A percentile compares a stretch with the other conserved stretches of the same genome.
Evolutionary conservation across 176 grass and related monocot genomes (phyloP).

Genomic region (Zea luxurians): DNA sequence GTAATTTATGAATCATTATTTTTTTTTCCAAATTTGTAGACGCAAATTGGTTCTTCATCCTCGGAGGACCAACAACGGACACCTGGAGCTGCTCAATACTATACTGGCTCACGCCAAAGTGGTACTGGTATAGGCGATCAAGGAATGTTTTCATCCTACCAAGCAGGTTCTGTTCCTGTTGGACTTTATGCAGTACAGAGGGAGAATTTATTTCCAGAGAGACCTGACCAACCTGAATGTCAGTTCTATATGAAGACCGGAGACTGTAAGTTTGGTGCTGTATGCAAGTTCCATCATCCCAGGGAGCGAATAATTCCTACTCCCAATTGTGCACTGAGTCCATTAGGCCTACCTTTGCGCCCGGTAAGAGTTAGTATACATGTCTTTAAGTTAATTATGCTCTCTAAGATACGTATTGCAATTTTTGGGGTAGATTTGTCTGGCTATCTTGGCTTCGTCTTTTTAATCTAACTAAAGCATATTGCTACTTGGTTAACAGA

Average conservation of each 20-base stretch:
- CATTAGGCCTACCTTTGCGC: conserved; percentile 73
- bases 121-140: conserved; percentile 58
- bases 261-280: conserved; percentile 90
- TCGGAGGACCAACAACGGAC: conserved; percentile 63
- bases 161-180: conserved; percentile 59
- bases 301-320: conserved; percentile 66
- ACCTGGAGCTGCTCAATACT: conserved; percentile 52
- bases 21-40: conserved; percentile 36
- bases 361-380: conserved; percentile 49
- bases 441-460: background rate
- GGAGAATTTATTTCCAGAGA: conserved; percentile 87
- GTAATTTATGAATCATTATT: background rate
- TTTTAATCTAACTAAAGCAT: background rate
- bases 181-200: conserved; percentile 72
- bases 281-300: conserved; percentile 95
- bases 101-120: conserved; percentile 51
- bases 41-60: conserved; percentile 68
- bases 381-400: background rate
- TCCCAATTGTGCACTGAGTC: conserved; percentile 75
- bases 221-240: conserved; percentile 90
- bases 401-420: background rate
- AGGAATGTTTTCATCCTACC: conserved; percentile 71
- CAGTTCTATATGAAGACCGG: conserved; percentile 97
- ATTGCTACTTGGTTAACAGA: background rate
- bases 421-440: background rate